A percentile compares a stretch with the other conserved stretches of the same genome.
Evolutionary conservation across 805 yeast species (phyloP).

Genomic region (Jamesozyma hellenica): DNA sequence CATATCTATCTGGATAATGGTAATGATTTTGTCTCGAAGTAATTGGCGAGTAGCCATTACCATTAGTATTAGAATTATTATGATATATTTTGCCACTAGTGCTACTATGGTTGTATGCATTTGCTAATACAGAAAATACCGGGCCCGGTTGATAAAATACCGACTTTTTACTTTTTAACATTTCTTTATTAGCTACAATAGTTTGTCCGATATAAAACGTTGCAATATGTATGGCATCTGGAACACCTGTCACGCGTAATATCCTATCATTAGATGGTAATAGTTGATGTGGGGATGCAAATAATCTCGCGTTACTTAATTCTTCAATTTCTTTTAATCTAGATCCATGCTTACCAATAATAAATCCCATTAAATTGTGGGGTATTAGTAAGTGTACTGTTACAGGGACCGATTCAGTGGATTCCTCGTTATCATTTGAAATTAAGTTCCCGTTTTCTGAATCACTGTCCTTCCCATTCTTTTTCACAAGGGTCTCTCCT

Average conservation of each 20-base stretch:
- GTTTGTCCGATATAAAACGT: constrained; percentile 64
- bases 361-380: constrained; percentile 67
- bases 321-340: constrained; percentile 75
- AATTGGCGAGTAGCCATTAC: neutral
- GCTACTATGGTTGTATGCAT: constrained; percentile 1
- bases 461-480: constrained; percentile 32
- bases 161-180: constrained; percentile 38
- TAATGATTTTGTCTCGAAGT: constrained; percentile 23
- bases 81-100: neutral
- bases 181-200: constrained; percentile 43
- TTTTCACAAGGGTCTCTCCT: neutral
- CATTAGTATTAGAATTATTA: neutral
- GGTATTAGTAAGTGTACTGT: constrained; percentile 59
- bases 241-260: constrained; percentile 62
- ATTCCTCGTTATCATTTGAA: neutral
- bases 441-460: neutral
- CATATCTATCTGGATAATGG: constrained; percentile 18
- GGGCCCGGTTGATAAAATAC: constrained; percentile 27
- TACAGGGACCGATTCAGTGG: constrained; percentile 27
- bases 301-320: constrained; percentile 63
- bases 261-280: constrained; percentile 73
- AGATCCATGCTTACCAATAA: constrained; percentile 69
- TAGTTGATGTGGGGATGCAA: constrained; percentile 61
- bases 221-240: constrained; percentile 82
- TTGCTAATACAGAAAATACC: constrained; percentile 19